Evolutionary conservation across 2,329 filamentous ascomycete genomes (phyloP).

Genomic region (Trichocomaceae sp.): DNA sequence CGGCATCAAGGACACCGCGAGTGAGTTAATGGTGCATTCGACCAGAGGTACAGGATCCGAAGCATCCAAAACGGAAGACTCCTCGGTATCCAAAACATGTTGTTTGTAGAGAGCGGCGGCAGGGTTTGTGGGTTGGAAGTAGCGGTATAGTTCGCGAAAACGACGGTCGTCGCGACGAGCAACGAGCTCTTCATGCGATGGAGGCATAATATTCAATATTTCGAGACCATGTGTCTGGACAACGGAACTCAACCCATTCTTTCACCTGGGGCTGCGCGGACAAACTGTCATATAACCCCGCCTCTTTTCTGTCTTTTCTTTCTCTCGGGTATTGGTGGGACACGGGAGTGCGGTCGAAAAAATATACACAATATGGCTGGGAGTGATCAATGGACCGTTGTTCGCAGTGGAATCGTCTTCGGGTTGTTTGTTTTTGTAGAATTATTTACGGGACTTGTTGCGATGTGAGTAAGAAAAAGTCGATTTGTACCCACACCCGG

Average conservation of each 20-base stretch:
- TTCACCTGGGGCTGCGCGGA: background rate
- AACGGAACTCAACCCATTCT: conserved; percentile 3
- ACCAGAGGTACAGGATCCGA: conserved; percentile 10
- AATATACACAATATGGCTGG: background rate
- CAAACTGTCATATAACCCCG: background rate
- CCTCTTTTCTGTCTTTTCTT: background rate
- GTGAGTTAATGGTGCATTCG: conserved; percentile 8
- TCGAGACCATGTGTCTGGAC: background rate
- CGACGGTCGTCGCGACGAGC: conserved; percentile 27
- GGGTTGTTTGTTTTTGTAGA: background rate
- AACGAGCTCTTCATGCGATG: conserved; percentile 7
- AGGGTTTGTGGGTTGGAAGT: conserved; percentile 29
- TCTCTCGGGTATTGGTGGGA: no score
- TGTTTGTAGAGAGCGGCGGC: conserved; percentile 16
- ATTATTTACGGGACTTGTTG: background rate
- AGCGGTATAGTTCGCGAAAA: conserved; percentile 35
- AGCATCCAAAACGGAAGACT: conserved; percentile 5
- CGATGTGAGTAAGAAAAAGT: background rate
- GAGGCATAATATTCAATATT: conserved; percentile 1
- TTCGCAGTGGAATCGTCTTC: background rate
- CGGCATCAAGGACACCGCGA: conserved; percentile 15
- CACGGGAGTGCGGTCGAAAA: background rate
- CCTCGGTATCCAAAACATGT: conserved; percentile 15
- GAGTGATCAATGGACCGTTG: background rate
- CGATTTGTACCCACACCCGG: background rate